Evolutionary conservation across 1,284 basidiomycete genomes (phyloP).

Genomic region (Xerocomus minutiporus): DNA sequence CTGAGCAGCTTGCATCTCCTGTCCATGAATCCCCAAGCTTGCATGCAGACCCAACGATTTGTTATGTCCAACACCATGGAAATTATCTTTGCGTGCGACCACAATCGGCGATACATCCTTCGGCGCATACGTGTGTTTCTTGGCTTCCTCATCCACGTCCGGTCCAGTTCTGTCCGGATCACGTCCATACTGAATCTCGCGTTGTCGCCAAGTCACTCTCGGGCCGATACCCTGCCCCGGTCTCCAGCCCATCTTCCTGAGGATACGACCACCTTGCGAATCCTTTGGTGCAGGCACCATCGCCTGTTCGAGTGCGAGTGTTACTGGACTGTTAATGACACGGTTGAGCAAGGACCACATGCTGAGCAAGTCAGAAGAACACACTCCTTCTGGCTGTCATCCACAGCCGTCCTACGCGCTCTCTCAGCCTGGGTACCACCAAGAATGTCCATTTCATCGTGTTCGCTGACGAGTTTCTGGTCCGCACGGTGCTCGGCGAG

Average conservation of each 20-base stretch:
- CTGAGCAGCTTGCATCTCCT: constrained; percentile 19
- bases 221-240: constrained; percentile 91
- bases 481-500: constrained; percentile 75
- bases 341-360: not conserved
- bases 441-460: constrained; percentile 67
- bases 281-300: constrained; percentile 62
- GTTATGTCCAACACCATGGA: constrained; percentile 75
- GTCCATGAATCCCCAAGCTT: constrained; percentile 38
- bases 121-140: constrained; percentile 82
- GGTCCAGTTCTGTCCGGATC: constrained; percentile 42
- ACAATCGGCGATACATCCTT: constrained; percentile 68
- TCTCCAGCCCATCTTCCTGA: constrained; percentile 95
- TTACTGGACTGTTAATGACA: constrained; percentile 49
- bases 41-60: constrained; percentile 65
- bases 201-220: constrained; percentile 75
- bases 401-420: constrained; percentile 29
- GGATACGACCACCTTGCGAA: constrained; percentile 73
- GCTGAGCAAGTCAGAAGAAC: constrained; percentile 24
- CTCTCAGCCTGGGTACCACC: constrained; percentile 54
- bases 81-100: constrained; percentile 68
- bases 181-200: constrained; percentile 62
- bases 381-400: constrained; percentile 56
- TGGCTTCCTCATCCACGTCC: constrained; percentile 71
- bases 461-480: constrained; percentile 70
- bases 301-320: constrained; percentile 54